Evolutionary conservation across 2,329 filamentous ascomycete species (phyloP).

Genomic region (Paraconiothyrium brasiliense): DNA sequence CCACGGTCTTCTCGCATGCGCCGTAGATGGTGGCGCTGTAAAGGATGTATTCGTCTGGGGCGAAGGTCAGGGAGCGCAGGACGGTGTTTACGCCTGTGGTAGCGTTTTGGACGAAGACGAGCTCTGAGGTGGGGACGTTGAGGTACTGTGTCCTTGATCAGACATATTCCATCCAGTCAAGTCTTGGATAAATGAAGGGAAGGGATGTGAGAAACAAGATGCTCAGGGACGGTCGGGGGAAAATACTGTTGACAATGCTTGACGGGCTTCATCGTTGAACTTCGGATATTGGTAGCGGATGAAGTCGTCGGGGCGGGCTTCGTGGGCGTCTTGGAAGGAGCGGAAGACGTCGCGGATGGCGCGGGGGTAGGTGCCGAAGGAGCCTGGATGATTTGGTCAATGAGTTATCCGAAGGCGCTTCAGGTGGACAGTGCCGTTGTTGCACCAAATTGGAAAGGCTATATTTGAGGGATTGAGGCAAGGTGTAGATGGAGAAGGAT

Average conservation of each 20-base stretch:
- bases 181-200: neutral
- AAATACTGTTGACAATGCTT: slow-evolving; percentile 59
- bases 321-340: slow-evolving; percentile 71
- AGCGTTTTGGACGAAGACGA: slow-evolving; percentile 84
- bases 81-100: slow-evolving; percentile 81
- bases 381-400: slow-evolving; percentile 59
- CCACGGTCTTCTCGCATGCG: slow-evolving; percentile 76
- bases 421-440: neutral
- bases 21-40: slow-evolving; percentile 83
- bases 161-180: slow-evolving; percentile 52
- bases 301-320: slow-evolving; percentile 78
- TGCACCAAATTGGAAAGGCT: neutral
- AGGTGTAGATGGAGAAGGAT: no score
- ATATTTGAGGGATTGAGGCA: neutral
- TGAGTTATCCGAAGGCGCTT: neutral
- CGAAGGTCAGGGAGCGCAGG: slow-evolving; percentile 76
- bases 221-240: neutral
- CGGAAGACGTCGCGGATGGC: slow-evolving; percentile 68
- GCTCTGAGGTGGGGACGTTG: slow-evolving; percentile 69
- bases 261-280: slow-evolving; percentile 71
- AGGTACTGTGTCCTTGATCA: slow-evolving; percentile 58
- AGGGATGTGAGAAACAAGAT: neutral
- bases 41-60: slow-evolving; percentile 77
- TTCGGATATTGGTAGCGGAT: slow-evolving; percentile 73
- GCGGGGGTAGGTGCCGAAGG: slow-evolving; percentile 79